These are phyloP conservation scores for Lasiodiplodia citricola DNA, from an alignment of 2,329 filamentous ascomycete species.

Conservation along the genomic window DNA sequence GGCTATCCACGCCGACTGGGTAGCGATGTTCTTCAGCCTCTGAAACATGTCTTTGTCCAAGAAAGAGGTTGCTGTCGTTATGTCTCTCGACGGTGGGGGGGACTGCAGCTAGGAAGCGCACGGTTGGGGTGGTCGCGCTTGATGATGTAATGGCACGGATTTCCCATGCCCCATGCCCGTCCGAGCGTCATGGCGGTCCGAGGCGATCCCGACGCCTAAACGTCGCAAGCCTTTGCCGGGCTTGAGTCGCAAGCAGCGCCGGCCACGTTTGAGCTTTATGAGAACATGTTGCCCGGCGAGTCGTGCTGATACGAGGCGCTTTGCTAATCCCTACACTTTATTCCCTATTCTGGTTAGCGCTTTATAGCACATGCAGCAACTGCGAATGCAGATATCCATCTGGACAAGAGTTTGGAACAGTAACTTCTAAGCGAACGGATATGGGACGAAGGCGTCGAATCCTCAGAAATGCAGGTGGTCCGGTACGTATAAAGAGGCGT, in stretches of 20 bases:
- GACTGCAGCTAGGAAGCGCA: not conserved
- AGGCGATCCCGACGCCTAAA: not conserved
- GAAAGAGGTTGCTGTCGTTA: not conserved
- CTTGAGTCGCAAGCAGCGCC: too few species aligned
- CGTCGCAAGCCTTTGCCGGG: not conserved
- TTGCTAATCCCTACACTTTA: not conserved
- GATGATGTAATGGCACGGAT: not conserved
- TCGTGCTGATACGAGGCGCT: too few species aligned
- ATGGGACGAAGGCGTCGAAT: too few species aligned
- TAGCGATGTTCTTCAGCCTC: slow-evolving; percentile 26
- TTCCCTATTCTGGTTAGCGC: not conserved
- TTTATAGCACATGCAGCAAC: too few species aligned
- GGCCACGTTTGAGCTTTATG: too few species aligned
- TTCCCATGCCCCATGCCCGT: not conserved
- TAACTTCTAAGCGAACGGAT: too few species aligned
- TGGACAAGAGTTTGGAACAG: too few species aligned
- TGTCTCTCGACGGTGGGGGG: not conserved
- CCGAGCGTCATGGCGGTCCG: not conserved
- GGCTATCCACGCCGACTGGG: slow-evolving; percentile 38
- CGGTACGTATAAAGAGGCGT: too few species aligned
- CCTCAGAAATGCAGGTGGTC: too few species aligned
- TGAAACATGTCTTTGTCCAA: slow-evolving; percentile 9
- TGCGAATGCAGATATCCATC: too few species aligned
- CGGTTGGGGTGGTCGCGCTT: not conserved
- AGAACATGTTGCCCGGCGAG: too few species aligned